Percentiles rank a stretch among this genome's conserved stretches.
Evolutionary conservation across 1,284 basidiomycete genomes (phyloP).

Genomic region (Austroboletus novae-zelandiae): DNA sequence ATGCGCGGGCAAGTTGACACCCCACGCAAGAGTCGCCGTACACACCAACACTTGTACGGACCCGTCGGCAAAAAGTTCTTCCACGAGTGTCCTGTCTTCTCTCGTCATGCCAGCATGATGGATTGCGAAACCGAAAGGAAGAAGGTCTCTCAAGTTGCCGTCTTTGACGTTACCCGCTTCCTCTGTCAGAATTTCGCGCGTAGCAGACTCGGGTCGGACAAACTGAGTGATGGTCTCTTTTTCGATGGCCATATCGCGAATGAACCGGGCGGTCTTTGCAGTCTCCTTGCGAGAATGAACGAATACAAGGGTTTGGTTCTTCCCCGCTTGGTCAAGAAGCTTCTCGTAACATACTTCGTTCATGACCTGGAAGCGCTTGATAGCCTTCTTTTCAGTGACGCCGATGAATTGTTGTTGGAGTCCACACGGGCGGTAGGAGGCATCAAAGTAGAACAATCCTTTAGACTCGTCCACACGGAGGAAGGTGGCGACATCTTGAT

Average conservation of each 20-base stretch:
- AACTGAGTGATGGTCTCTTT: conserved; percentile 96
- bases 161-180: conserved; percentile 88
- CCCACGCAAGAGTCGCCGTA: conserved; percentile 98
- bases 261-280: conserved; percentile 93
- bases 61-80: conserved; percentile 93
- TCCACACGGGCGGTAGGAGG: conserved; percentile 85
- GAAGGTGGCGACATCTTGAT: conserved; percentile 98
- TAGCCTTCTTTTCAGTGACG: conserved; percentile 99
- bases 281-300: conserved; percentile 96
- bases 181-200: conserved; percentile 82
- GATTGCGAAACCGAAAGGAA: conserved; percentile 97
- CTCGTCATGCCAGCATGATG: conserved; percentile 99
- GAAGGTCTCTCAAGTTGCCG: conserved; percentile 80
- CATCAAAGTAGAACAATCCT: conserved; percentile 97
- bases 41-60: conserved; percentile 95
- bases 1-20: conserved; percentile 97
- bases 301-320: conserved; percentile 92
- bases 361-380: conserved; percentile 97
- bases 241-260: conserved; percentile 94
- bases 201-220: conserved; percentile 87
- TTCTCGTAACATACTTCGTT: conserved; percentile 99
- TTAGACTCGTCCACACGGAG: conserved; percentile 91
- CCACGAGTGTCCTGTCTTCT: conserved; percentile 89
- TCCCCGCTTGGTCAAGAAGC: conserved; percentile 89
- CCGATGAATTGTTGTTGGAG: conserved; percentile 98